Percentiles rank a stretch among this genome's conserved stretches.
phyloP scores from a whole-genome alignment of 1,284 basidiomycete species.

The Ceratobasidium sp. region DNA sequence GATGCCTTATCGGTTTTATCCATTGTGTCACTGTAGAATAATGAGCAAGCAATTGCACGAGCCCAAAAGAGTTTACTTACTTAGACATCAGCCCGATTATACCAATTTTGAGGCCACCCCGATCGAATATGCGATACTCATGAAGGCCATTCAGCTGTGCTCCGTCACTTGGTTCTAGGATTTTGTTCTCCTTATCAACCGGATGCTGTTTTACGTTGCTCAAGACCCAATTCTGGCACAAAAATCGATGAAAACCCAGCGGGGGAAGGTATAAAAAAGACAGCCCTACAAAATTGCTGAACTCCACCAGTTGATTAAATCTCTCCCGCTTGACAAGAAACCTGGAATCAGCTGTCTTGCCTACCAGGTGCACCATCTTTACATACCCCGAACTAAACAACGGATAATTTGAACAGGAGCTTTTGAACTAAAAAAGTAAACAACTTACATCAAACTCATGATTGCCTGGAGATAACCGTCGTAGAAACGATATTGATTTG shows the following conservation, averaged over 20 bases:
- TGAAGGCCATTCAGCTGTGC: not conserved
- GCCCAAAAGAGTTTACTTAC: not conserved
- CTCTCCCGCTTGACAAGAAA: not conserved
- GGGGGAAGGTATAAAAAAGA: too few species aligned
- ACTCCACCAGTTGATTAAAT: conserved; percentile 17
- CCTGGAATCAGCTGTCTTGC: not conserved
- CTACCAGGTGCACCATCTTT: not conserved
- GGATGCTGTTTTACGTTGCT: conserved; percentile 15
- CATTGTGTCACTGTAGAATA: too few species aligned
- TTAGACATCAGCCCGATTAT: not conserved
- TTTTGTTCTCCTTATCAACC: too few species aligned
- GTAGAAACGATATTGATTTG: too few species aligned
- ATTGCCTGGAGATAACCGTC: not conserved
- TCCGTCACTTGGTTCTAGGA: not conserved
- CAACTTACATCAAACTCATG: conserved; percentile 27
- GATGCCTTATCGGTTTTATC: too few species aligned
- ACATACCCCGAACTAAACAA: conserved; percentile 10
- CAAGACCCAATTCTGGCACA: not conserved
- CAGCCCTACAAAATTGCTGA: conserved; percentile 12
- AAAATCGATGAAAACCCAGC: not conserved
- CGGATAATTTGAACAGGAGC: not conserved
- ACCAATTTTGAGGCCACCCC: conserved; percentile 3
- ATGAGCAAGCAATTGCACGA: not conserved
- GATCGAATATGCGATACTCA: not conserved
- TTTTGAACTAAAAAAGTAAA: not conserved